Evolutionary conservation across 2,329 filamentous ascomycete species (phyloP).

Genomic region (Fusarium coicis): DNA sequence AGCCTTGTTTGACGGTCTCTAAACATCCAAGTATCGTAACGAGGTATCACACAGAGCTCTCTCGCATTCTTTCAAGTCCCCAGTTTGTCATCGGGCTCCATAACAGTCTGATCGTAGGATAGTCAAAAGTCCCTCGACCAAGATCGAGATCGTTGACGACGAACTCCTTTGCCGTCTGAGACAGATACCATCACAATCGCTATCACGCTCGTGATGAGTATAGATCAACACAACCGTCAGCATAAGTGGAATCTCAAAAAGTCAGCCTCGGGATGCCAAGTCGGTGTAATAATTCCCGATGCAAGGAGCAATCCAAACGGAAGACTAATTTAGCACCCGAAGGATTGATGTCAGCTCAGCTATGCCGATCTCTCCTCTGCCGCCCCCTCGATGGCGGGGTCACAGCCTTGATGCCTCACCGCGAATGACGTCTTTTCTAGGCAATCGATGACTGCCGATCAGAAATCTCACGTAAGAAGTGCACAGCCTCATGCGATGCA

Average conservation of each 20-base stretch:
- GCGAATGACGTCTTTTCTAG: neutral
- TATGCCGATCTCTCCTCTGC: neutral
- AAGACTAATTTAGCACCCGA: neutral
- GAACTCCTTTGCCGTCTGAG: accelerated
- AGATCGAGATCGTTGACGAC: neutral
- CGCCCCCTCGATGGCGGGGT: neutral
- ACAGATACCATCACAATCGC: neutral
- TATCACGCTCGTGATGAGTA: accelerated
- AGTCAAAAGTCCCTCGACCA: neutral
- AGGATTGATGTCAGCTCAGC: neutral
- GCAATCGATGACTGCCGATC: neutral
- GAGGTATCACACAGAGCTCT: accelerated
- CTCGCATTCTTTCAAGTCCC: accelerated
- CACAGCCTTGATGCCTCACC: neutral
- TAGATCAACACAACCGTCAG: neutral
- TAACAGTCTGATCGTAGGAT: accelerated
- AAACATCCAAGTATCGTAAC: accelerated
- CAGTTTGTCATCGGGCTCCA: no score
- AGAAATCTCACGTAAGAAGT: neutral
- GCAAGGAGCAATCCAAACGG: neutral
- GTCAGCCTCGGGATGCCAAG: neutral
- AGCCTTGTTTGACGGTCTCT: neutral
- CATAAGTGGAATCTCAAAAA: accelerated
- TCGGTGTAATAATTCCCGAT: neutral
- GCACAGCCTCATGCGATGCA: neutral